Conservation (phyloP, 441 rosid species). For the Brassica hybrid region DNA sequence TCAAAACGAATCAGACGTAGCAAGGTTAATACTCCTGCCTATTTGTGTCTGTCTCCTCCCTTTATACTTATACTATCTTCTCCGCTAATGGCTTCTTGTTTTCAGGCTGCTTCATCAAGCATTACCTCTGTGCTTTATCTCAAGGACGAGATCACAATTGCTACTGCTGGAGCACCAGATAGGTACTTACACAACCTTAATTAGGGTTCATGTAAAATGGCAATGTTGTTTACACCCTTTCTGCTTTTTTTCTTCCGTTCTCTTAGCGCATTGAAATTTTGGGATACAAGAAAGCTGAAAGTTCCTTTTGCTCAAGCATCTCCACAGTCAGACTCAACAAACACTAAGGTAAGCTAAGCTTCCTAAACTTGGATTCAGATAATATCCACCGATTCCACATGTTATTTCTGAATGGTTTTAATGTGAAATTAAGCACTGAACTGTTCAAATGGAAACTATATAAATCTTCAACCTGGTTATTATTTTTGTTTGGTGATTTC, state of each 20-base stretch:
- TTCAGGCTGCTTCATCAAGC: conserved; percentile 57
- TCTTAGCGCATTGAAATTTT: not conserved
- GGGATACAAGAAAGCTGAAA: not conserved
- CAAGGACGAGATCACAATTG: conserved; percentile 77
- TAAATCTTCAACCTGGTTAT: not conserved
- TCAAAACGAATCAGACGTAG: no score
- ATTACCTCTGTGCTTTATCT: conserved; percentile 71
- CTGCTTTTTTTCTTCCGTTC: not conserved
- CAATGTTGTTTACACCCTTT: not conserved
- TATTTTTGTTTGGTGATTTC: not conserved
- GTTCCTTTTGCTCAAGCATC: conserved; percentile 1
- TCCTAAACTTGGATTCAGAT: not conserved
- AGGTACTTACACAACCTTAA: conserved; percentile 55
- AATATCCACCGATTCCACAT: no score
- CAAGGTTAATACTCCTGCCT: no score
- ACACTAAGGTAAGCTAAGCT: not conserved
- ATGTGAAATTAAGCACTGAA: not conserved
- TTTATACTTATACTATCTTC: not conserved
- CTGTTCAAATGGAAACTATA: not conserved
- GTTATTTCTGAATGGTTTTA: no score
- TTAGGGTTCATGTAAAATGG: not conserved
- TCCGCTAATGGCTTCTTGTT: conserved; percentile 31
- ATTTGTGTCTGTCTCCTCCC: no score
- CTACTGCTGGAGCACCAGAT: conserved; percentile 88
- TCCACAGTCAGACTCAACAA: not conserved